phyloP scores from a whole-genome alignment of 2,329 filamentous ascomycete species.

The Esteya vermicola region DNA sequence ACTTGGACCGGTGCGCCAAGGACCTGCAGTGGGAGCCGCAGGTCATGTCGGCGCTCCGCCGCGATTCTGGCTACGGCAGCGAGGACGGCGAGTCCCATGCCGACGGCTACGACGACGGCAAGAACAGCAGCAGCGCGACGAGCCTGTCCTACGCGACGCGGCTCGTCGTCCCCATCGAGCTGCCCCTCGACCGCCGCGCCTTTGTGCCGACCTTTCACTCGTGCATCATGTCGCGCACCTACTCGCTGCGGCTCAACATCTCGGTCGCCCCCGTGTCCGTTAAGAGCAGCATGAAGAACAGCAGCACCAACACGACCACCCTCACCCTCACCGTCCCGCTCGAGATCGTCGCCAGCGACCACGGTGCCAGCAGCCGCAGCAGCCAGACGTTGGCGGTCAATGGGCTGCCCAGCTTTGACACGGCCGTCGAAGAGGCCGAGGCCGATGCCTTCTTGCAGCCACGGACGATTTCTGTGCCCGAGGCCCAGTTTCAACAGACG shows the following conservation, averaged over 20 bases:
- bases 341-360: conserved; percentile 5
- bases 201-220: conserved; percentile 45
- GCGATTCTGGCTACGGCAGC: conserved; percentile 40
- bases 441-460: conserved; percentile 28
- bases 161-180: conserved; percentile 31
- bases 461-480: conserved; percentile 23
- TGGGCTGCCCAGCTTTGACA: conserved; percentile 36
- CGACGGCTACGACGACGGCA: background rate
- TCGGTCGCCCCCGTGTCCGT: conserved; percentile 18
- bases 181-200: conserved; percentile 31
- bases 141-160: conserved; percentile 25
- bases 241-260: conserved; percentile 32
- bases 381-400: too few species aligned
- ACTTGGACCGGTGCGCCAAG: conserved; percentile 14
- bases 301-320: background rate
- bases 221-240: conserved; percentile 41
- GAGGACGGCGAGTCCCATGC: too few species aligned
- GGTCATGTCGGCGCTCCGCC: conserved; percentile 19
- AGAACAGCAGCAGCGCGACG: conserved; percentile 5
- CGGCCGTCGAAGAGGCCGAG: conserved; percentile 29
- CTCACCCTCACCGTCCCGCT: conserved; percentile 7
- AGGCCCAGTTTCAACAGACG: conserved; percentile 10
- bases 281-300: conserved; percentile 9
- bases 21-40: conserved; percentile 26
- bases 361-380: background rate